Evolutionary conservation across 2,329 filamentous ascomycete species (phyloP).

Genomic region (Colletotrichum sp.): DNA sequence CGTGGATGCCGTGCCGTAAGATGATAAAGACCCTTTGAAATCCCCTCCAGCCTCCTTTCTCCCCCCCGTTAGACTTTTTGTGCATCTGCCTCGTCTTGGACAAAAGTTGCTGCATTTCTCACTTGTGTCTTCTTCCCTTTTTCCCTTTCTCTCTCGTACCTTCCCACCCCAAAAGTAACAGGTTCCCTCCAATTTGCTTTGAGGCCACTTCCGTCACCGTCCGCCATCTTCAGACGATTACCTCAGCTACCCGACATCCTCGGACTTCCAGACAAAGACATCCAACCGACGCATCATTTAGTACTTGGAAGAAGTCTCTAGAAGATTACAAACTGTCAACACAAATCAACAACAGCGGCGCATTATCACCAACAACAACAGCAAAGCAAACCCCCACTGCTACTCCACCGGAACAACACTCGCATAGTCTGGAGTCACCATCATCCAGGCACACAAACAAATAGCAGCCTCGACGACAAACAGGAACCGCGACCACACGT

Average conservation of each 20-base stretch:
- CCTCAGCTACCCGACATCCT: neutral
- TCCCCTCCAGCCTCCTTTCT: constrained; percentile 2
- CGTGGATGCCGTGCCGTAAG: constrained; percentile 8
- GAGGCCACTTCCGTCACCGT: neutral
- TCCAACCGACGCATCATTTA: neutral
- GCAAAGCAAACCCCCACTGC: neutral
- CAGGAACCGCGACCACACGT: neutral
- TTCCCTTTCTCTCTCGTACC: neutral
- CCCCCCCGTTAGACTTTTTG: neutral
- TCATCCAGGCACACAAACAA: neutral
- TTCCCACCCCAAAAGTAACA: neutral
- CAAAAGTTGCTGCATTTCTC: neutral
- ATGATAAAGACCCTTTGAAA: constrained; percentile 20
- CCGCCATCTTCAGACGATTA: neutral
- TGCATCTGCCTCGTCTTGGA: constrained; percentile 8
- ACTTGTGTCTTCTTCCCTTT: neutral
- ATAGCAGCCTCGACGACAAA: neutral
- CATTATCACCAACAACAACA: neutral
- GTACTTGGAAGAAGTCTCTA: neutral
- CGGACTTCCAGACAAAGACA: neutral
- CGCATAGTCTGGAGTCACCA: neutral
- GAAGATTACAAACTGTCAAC: neutral
- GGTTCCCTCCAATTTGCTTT: neutral
- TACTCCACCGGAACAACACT: neutral
- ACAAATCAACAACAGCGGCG: neutral